Evolutionary conservation across 176 grass and related monocot species (phyloP).

Genomic region (Triticum urartu): DNA sequence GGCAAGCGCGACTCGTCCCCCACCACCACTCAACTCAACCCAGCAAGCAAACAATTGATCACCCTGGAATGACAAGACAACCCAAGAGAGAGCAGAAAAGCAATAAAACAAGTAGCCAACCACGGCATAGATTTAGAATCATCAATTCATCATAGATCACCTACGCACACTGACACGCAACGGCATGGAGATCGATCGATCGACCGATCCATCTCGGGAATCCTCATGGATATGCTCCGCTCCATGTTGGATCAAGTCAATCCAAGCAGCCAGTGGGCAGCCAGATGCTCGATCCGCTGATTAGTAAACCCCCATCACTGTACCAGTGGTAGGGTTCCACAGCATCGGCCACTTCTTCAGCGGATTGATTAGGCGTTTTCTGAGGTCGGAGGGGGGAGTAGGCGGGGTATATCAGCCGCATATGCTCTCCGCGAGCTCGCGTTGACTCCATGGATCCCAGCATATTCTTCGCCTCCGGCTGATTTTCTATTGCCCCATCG

Average conservation of each 20-base stretch:
- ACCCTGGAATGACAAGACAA: too few species aligned
- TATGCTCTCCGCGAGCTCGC: not conserved
- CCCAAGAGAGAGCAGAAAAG: too few species aligned
- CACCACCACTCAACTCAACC: too few species aligned
- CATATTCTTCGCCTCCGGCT: not conserved
- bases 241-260: not conserved
- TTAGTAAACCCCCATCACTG: too few species aligned
- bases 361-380: not conserved
- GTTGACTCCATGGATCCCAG: conserved; percentile 4
- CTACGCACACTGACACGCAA: not conserved
- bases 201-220: not conserved
- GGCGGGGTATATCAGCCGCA: not conserved
- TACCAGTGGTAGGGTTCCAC: not conserved
- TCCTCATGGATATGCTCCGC: not conserved
- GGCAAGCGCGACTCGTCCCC: too few species aligned
- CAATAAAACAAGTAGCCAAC: too few species aligned
- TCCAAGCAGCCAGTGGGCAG: not conserved
- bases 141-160: too few species aligned
- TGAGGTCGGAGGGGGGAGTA: not conserved
- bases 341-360: not conserved
- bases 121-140: too few species aligned
- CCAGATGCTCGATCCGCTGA: not conserved
- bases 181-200: not conserved
- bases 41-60: too few species aligned
- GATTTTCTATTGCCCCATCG: not conserved